Conservation (phyloP, 208 protist species). For the Angomonas ambiguus region DNA sequence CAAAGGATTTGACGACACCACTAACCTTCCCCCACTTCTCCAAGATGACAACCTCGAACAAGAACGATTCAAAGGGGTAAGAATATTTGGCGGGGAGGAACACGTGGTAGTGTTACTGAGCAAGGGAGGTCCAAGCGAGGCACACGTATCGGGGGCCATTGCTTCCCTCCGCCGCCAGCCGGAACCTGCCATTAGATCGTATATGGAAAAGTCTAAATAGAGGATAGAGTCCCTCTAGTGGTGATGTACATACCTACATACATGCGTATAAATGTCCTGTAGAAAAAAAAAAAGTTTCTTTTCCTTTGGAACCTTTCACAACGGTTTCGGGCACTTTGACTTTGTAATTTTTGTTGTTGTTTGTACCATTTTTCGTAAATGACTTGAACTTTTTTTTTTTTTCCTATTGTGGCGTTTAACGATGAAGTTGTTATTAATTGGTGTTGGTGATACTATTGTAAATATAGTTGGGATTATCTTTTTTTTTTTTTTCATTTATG, state of each 20-base stretch:
- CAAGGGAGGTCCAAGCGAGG: conserved; percentile 25
- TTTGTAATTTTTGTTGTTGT: too few species aligned
- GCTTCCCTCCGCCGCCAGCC: conserved; percentile 39
- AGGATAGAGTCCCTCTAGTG: too few species aligned
- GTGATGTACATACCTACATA: too few species aligned
- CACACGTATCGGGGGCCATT: conserved; percentile 23
- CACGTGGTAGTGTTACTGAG: conserved; percentile 62
- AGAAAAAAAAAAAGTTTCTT: too few species aligned
- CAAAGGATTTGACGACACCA: conserved; percentile 48
- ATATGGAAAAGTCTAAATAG: conserved; percentile 9
- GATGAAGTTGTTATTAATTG: too few species aligned
- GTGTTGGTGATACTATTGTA: too few species aligned
- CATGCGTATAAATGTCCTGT: too few species aligned
- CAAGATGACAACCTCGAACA: conserved; percentile 18
- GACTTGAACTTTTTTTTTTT: conserved; percentile 5
- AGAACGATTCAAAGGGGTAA: conserved; percentile 34
- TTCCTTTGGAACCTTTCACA: too few species aligned
- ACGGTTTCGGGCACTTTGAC: too few species aligned
- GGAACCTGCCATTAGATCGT: conserved; percentile 22
- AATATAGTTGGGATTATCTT: too few species aligned
- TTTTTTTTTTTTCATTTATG: conserved; percentile 16
- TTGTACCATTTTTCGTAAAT: too few species aligned
- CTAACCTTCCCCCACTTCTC: conserved; percentile 43
- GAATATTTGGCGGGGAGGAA: conserved; percentile 53
- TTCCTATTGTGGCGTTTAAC: too few species aligned